Evolutionary conservation across 169 alveolate genomes (phyloP), one percentile per base, ranked within the genome.

Genomic region (Plasmodium coatneyi): DNA sequence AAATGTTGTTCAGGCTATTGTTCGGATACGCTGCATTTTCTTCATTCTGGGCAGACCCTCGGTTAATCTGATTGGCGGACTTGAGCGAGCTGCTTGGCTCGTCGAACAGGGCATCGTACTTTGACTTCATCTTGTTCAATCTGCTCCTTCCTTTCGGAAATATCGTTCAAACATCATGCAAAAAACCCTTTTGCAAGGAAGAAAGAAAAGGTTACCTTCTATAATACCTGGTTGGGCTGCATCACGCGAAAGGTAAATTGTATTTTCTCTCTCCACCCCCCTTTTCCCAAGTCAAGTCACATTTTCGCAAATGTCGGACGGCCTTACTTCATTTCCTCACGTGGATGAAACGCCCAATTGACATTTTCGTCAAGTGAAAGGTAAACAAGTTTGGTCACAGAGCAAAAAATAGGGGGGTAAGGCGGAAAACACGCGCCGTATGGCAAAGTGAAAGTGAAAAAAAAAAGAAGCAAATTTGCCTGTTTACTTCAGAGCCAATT

Each of bases 51-150:
- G 49, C 49, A 46, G 39, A 6, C 70, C n/a, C 60, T 46, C 32
- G 12, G n/a, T 19, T 60, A 25, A 60, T 9, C 36, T 60, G 28
- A 28, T 25, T 60, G 32, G 46, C 14, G 14, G 14, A 19, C 25
- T 6, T 41, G 3, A 10, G 36, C 22, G 83, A 19, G 30, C 28
- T 3, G 16, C 46, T 41, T 4, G 32, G 9, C 43, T 52, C 87
- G 39, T 79, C 93, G 46, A 76, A 34, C 28, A 86, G 66, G n/a
- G 92, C 52, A 43, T 25, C 78, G 80, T 86, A 86, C 34, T 86
- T 86, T 1, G 34, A n/a, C 14, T 79, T 39, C 93, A 86, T 86
- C 22, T 78, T 86, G 30, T 66, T 25, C 70, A 10, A n/a, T 49
- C 74, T 32, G 71, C 25, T 19, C 16, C 41, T 82, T 82, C 43